These are phyloP conservation scores for Wickerhamiella lipophila DNA, from an alignment of 805 yeast genomes.

Conservation along the genomic window DNA sequence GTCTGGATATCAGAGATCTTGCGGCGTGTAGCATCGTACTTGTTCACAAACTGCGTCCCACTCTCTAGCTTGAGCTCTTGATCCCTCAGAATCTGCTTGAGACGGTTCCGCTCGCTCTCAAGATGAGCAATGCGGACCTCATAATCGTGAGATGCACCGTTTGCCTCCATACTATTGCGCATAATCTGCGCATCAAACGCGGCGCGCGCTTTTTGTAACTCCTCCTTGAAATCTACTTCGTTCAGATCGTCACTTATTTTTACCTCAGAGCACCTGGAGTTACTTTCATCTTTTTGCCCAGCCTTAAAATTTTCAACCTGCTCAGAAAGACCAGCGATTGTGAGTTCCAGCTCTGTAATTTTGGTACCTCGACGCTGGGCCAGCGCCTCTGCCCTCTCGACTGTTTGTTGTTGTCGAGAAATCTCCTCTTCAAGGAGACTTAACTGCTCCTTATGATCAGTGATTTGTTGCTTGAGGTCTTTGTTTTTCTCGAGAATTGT, in stretches of 20 bases:
- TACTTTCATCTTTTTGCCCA: slow-evolving; percentile 9
- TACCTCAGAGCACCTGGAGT: not conserved
- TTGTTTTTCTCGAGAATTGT: slow-evolving; percentile 26
- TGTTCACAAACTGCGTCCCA: not conserved
- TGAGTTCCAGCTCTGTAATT: slow-evolving; percentile 21
- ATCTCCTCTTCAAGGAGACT: slow-evolving; percentile 22
- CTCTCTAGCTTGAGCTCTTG: slow-evolving; percentile 8
- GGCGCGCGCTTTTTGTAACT: not conserved
- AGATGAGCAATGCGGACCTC: slow-evolving; percentile 8
- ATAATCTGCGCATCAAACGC: slow-evolving; percentile 6
- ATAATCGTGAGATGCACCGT: slow-evolving; percentile 8
- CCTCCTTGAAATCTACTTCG: not conserved
- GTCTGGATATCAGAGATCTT: slow-evolving; percentile 17
- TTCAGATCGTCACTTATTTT: slow-evolving; percentile 5
- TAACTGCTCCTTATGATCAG: slow-evolving; percentile 19
- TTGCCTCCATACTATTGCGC: slow-evolving; percentile 3
- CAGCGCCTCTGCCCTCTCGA: slow-evolving; percentile 24
- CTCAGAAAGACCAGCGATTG: slow-evolving; percentile 4
- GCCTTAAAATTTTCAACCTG: slow-evolving; percentile 14
- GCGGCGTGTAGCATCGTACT: slow-evolving; percentile 5
- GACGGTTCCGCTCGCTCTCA: not conserved
- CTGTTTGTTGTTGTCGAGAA: slow-evolving; percentile 23
- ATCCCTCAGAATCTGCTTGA: slow-evolving; percentile 2
- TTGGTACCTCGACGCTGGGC: slow-evolving; percentile 26
- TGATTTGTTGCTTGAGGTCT: slow-evolving; percentile 23